Conservation (phyloP, 768 basidiomycete species). For the Russula sp. region DNA sequence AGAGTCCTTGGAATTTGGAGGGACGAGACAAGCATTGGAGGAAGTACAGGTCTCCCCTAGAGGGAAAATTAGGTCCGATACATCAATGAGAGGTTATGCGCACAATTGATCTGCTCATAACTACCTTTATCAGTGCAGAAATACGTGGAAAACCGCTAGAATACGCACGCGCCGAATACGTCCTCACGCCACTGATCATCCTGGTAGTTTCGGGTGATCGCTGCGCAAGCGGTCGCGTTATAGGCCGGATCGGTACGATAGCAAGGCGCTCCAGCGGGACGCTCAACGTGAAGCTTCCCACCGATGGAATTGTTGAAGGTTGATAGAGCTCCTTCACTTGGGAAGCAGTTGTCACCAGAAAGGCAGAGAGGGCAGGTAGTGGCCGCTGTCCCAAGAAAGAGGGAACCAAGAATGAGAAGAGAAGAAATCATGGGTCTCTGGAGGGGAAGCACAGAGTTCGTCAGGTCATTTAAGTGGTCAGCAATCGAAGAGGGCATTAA, state of each 20-base stretch:
- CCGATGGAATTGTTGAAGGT: not conserved
- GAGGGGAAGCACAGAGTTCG: not conserved
- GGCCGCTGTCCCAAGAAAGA: not conserved
- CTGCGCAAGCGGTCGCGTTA: not conserved
- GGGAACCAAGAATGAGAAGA: not conserved
- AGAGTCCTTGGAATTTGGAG: slow-evolving; percentile 16
- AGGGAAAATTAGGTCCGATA: not conserved
- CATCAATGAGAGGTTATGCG: not conserved
- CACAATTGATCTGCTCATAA: not conserved
- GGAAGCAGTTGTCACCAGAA: not conserved
- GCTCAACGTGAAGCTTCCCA: not conserved
- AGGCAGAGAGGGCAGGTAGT: not conserved
- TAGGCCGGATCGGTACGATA: not conserved
- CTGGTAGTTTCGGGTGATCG: not conserved
- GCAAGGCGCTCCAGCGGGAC: not conserved
- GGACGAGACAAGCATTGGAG: not conserved
- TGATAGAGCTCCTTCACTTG: not conserved
- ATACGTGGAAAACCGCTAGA: not conserved
- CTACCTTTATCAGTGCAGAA: not conserved
- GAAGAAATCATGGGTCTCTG: not conserved
- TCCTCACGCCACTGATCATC: not conserved
- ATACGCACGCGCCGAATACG: not conserved
- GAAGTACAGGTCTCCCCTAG: slow-evolving; percentile 7
- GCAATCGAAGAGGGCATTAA: not conserved
- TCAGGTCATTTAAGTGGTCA: not conserved